These are phyloP conservation scores for Paraleonurus japonicus DNA, from an alignment of 257 asterid species.

Conservation along the genomic window DNA sequence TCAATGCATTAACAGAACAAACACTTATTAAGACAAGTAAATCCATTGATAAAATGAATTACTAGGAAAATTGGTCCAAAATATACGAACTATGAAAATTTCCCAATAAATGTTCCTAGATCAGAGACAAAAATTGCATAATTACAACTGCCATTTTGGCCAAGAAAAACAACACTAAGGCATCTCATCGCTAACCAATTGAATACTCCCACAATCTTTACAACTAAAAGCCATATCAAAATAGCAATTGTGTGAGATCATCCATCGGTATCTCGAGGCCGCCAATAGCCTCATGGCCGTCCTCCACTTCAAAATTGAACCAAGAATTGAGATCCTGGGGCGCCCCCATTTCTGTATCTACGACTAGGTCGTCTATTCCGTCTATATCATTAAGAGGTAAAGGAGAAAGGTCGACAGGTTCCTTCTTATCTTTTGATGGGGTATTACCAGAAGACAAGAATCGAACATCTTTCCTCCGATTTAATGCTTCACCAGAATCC, in stretches of 20 bases:
- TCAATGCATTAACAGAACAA: background rate
- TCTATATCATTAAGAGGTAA: conserved; percentile 57
- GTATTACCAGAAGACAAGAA: conserved; percentile 44
- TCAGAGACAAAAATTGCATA: conserved; percentile 42
- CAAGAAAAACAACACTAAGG: background rate
- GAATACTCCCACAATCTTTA: conserved; percentile 58
- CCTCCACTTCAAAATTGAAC: conserved; percentile 91
- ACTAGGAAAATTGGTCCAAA: conserved; percentile 25
- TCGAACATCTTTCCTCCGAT: conserved; percentile 52
- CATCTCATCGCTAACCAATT: conserved; percentile 35
- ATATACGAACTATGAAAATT: conserved; percentile 22
- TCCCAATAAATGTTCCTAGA: conserved; percentile 27
- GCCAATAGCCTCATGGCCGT: conserved; percentile 63
- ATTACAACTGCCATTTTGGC: conserved; percentile 53
- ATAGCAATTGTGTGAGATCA: conserved; percentile 74
- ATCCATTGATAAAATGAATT: conserved; percentile 4
- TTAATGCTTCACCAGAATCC: conserved; percentile 43
- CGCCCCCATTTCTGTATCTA: conserved; percentile 61
- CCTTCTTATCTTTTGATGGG: conserved; percentile 42
- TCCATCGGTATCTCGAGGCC: conserved; percentile 96
- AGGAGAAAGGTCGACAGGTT: conserved; percentile 33
- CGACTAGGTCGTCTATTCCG: conserved; percentile 65
- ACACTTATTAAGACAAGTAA: background rate
- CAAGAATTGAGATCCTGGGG: conserved; percentile 81
- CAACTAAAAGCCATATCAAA: conserved; percentile 50